Evolutionary conservation across 108 stramenopile genomes (phyloP), one percentile per base, ranked within the genome.

Genomic region (Stephanodiscus triporus): DNA sequence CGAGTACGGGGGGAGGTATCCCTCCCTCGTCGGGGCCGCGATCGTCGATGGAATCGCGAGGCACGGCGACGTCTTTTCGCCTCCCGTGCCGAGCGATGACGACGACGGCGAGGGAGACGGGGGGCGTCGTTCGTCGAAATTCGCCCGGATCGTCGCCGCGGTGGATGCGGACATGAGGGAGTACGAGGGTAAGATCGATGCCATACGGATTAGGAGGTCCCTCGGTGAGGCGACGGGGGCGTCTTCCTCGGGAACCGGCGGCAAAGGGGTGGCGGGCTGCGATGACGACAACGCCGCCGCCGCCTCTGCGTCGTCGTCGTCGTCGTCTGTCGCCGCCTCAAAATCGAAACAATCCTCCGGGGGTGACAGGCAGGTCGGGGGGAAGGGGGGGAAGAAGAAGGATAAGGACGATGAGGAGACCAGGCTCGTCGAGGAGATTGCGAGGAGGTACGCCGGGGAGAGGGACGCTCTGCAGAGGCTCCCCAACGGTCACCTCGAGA

Each of bases 121-220:
- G 22, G 20, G 37, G 34, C 36, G 13, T 43, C 27, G 24, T 22
- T 1, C 4, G 14, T 19, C 10, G 9, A 73, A 51, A 63, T 29
- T 63, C 3, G 72, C 20, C 1, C 49, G 49, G 23, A 51, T 32
- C 38, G 54, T 64, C 19, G n/a, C 61, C 36, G 34, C 40, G 9
- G 32, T 73, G 19, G 72, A 73, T 10, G 49, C 61, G 1, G 62
- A 73, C 23, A 73, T 73, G 72, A 54, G 63, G 13, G 24, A 53
- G 14, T 73, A 73, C 42, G 53, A 54, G n/a, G 62, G 51, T 0
- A 63, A 73, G 19, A 45, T 73, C 30, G 40, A 42, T 1, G 62
- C 61, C 24, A 38, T 42, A 63, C 19, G 42, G 8, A 38, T 22
- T 7, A 48, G n/a, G 4, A 56, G n/a, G 57, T 42, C 69, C 23